Evolutionary conservation across 257 asterid genomes (phyloP).

Genomic region (Rhazya stricta): DNA sequence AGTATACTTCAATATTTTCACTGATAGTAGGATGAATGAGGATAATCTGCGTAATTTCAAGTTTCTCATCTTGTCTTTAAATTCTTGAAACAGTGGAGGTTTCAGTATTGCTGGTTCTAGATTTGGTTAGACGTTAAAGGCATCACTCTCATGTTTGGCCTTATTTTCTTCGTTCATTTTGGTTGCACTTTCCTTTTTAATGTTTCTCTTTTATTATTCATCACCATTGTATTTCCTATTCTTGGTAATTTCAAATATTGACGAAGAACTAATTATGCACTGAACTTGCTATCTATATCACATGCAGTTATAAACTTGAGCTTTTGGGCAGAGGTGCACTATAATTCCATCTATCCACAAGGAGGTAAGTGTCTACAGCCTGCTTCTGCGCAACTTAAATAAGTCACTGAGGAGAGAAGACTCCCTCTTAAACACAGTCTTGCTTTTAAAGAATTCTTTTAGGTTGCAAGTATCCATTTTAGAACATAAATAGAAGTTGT

Average conservation of each 20-base stretch:
- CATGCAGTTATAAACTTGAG: constrained; percentile 78
- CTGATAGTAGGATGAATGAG: no score
- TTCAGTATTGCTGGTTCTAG: background rate
- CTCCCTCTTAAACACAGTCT: no score
- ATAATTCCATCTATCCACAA: constrained; percentile 71
- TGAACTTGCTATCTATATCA: constrained; percentile 2
- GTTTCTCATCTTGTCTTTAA: background rate
- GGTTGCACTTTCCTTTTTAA: background rate
- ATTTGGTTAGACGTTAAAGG: background rate
- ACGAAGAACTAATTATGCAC: background rate
- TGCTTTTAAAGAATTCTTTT: background rate
- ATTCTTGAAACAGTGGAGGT: background rate
- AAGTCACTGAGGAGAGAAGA: no score
- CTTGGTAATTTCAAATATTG: background rate
- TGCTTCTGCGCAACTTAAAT: background rate
- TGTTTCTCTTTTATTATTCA: background rate
- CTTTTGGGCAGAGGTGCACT: constrained; percentile 96
- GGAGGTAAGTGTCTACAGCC: constrained; percentile 48
- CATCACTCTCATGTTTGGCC: background rate
- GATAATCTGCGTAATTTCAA: background rate
- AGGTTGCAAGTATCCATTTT: background rate
- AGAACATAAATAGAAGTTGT: background rate
- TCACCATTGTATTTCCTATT: background rate
- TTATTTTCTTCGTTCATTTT: background rate
- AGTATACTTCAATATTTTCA: no score